These are phyloP conservation scores for Vitis vinifera DNA, from an alignment of 164 flowering plant species.

Conservation along the genomic window ASM3070453v1 NC_081815.1:19281501-19282000, in stretches of 20 bases:
- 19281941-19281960: background rate
- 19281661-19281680: too few relatives aligned
- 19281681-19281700: background rate
- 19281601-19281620: too few relatives aligned
- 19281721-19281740: slow-evolving; percentile 55
- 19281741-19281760: slow-evolving; percentile 69
- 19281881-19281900: too few relatives aligned
- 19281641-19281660: too few relatives aligned
- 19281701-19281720: background rate
- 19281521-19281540: too few relatives aligned
- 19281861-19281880: background rate
- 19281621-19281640: too few relatives aligned
- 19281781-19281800: slow-evolving; percentile 34
- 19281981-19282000: too few relatives aligned
- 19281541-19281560: too few relatives aligned
- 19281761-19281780: slow-evolving; percentile 74
- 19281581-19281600: too few relatives aligned
- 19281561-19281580: too few relatives aligned
- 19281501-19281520: too few relatives aligned
- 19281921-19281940: background rate
- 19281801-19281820: slow-evolving; percentile 1
- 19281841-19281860: background rate
- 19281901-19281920: background rate
- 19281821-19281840: background rate
- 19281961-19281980: too few relatives aligned